phyloP scores from a whole-genome alignment of 2,329 filamentous ascomycete genomes.

The Fusarium transvaalense region DNA sequence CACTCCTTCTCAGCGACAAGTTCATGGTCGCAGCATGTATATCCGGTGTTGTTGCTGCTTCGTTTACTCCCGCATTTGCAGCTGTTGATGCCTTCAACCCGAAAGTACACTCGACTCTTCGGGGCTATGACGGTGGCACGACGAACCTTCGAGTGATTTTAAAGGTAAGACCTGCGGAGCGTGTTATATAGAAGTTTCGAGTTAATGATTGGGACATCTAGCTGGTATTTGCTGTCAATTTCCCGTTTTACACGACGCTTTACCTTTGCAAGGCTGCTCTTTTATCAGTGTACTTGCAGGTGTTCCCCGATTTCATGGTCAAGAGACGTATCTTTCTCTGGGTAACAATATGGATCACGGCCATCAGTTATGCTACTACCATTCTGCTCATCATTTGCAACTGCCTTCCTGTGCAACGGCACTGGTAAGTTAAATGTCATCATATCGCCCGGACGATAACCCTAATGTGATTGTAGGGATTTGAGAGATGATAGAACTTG shows the following conservation, averaged over 20 bases:
- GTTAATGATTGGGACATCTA: neutral
- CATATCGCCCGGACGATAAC: accelerated
- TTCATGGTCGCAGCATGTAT: constrained; percentile 41
- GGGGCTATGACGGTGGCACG: constrained; percentile 15
- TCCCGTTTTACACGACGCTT: constrained; percentile 42
- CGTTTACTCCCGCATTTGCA: constrained; percentile 22
- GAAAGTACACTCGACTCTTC: constrained; percentile 8
- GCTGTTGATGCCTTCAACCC: constrained; percentile 24
- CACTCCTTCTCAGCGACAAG: constrained; percentile 24
- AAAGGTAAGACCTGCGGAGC: constrained; percentile 9
- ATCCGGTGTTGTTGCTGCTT: constrained; percentile 8
- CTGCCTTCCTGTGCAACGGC: constrained; percentile 14
- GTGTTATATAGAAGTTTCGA: accelerated
- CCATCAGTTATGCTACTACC: neutral
- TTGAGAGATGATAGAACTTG: neutral
- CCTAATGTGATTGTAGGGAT: neutral
- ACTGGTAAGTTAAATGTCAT: constrained; percentile 4
- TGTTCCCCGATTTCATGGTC: constrained; percentile 27
- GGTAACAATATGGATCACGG: constrained; percentile 10
- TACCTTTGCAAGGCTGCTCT: constrained; percentile 44
- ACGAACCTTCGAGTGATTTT: constrained; percentile 4
- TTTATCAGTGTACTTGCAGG: constrained; percentile 30
- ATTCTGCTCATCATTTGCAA: constrained; percentile 3
- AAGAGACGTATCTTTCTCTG: constrained; percentile 30
- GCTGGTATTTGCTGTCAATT: constrained; percentile 26